Evolutionary conservation across 805 yeast genomes (phyloP), one percentile per base, ranked within the genome.

Genomic region (Scheffersomyces spartinae): DNA sequence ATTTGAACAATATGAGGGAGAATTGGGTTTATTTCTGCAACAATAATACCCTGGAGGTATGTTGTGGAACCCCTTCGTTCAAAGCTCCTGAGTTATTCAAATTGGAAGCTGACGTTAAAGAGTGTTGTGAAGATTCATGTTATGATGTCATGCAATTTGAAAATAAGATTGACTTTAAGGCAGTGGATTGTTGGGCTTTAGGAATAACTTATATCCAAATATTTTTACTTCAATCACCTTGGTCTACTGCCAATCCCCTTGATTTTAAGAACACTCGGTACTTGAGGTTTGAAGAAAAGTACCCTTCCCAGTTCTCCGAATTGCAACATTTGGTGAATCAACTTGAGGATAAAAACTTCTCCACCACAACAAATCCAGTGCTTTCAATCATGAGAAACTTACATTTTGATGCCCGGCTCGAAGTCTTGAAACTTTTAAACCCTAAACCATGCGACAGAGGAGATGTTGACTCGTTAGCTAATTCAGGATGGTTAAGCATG

Each of bases 81-180:
- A 70, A 67, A 36, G 64, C 75, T 0, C 77, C 77, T 0, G 76
- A 70, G 36, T 32, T 68, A 16, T 62, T 47, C 32, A 23, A 38
- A 17, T 17, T 37, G 11, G 59, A 53, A 25, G 26, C 25, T 2
- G 32, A 34, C 6, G 25, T 38, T 6, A 26, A 33, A 13, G 9
- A 18, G 9, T 3, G 16, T 9, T 9, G 15, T 6, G 11, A 29
- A 26, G 10, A 10, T n/a, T 9, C 17, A 7, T 17, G 13, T 4
- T 9, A 13, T 24, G 9, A 27, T 13, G 13, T 26, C 26, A 17
- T 15, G 25, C 11, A 24, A 16, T n/a, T n/a, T 3, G 18, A 21
- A 6, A 15, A 5, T 4, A 6, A 11, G 8, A 23, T 45, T 7
- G 32, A 52, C 25, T 55, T 58, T 28, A 55, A 54, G 26, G 42